Conservation (phyloP, 2,329 filamentous ascomycete species). For the Didymella lethalis region DNA sequence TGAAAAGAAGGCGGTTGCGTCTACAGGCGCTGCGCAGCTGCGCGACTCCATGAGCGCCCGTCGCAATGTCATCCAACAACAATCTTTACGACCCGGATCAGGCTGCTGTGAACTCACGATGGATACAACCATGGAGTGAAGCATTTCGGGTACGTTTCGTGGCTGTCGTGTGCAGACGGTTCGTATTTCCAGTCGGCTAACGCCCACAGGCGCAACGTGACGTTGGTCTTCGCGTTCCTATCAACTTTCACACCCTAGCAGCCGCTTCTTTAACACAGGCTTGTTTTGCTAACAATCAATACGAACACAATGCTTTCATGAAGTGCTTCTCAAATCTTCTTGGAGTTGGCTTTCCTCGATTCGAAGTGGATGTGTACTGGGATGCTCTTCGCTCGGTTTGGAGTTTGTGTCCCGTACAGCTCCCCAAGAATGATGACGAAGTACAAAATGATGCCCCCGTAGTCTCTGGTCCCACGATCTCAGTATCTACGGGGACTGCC, state of each 20-base stretch:
- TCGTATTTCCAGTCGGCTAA: not conserved
- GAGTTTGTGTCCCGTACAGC: constrained; percentile 67
- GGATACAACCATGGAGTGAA: constrained; percentile 43
- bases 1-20: not conserved
- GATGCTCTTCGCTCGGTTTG: constrained; percentile 62
- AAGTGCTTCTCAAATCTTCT: constrained; percentile 71
- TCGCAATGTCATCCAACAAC: constrained; percentile 40
- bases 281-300: constrained; percentile 65
- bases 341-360: constrained; percentile 64
- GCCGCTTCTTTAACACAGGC: constrained; percentile 65
- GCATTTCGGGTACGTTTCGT: constrained; percentile 40
- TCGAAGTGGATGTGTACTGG: constrained; percentile 71
- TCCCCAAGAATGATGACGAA: constrained; percentile 48
- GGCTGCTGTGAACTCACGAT: constrained; percentile 35
- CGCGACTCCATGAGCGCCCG: constrained; percentile 18
- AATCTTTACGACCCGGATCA: constrained; percentile 44
- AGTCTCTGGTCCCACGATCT: constrained; percentile 24
- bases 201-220: constrained; percentile 64
- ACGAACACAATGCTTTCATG: constrained; percentile 59
- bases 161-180: too few relatives aligned
- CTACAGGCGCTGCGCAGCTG: constrained; percentile 16
- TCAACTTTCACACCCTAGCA: constrained; percentile 68
- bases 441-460: constrained; percentile 18
- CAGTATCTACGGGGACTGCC: constrained; percentile 28
- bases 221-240: constrained; percentile 64